Evolutionary conservation across 345 rosid genomes (phyloP).

Genomic region (Linum trigynum): DNA sequence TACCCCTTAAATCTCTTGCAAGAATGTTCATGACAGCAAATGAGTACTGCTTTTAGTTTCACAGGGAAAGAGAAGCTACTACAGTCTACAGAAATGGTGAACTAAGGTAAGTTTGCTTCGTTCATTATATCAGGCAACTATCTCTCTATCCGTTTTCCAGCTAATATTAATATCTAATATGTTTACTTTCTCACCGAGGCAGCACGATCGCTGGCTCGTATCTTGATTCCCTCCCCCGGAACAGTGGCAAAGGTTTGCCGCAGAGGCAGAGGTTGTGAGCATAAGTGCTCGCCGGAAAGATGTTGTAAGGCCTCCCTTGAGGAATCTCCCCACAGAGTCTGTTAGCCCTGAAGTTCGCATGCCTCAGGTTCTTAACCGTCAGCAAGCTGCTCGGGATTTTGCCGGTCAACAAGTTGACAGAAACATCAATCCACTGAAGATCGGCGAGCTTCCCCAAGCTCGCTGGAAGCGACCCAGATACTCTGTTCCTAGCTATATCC

Average conservation of each 20-base stretch:
- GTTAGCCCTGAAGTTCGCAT: conserved; percentile 82
- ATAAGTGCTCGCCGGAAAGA: conserved; percentile 73
- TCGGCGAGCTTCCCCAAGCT: conserved; percentile 41
- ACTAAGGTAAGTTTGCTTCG: too few species aligned
- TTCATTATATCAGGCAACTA: not conserved
- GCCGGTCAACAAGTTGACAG: conserved; percentile 58
- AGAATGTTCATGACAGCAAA: conserved; percentile 9
- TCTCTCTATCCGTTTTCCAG: conserved; percentile 7
- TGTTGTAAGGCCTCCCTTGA: conserved; percentile 77
- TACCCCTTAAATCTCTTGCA: not conserved
- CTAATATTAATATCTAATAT: conserved; percentile 1
- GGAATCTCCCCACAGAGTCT: conserved; percentile 87
- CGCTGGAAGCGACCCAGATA: conserved; percentile 61
- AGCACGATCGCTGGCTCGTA: conserved; percentile 57
- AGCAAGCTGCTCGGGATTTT: conserved; percentile 60
- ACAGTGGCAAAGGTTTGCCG: conserved; percentile 79
- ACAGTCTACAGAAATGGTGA: conserved; percentile 8
- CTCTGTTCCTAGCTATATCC: conserved; percentile 63
- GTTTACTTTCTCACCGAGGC: conserved; percentile 33
- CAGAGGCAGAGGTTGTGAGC: conserved; percentile 87
- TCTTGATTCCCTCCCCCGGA: conserved; percentile 34
- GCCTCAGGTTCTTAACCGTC: conserved; percentile 38
- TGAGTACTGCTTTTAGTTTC: conserved; percentile 11
- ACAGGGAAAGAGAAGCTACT: conserved; percentile 13
- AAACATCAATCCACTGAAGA: conserved; percentile 78